Evolutionary conservation across 2,329 filamentous ascomycete genomes (phyloP).

Genomic region (Aspergillus puulaauensis): DNA sequence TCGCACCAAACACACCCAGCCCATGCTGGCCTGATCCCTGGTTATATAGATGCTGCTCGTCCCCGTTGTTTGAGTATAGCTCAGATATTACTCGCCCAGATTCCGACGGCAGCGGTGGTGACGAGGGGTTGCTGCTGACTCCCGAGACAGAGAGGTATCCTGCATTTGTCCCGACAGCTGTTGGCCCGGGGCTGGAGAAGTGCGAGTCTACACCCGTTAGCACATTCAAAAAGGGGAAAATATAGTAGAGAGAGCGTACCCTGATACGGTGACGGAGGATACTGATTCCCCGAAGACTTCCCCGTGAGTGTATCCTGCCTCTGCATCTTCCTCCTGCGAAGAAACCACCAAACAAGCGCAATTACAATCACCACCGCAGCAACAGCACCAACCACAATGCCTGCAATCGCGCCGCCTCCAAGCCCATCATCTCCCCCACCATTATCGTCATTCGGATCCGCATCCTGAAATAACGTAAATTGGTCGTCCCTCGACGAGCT

Average conservation of each 20-base stretch:
- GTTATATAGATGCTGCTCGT: not conserved
- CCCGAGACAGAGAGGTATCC: not conserved
- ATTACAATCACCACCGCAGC: not conserved
- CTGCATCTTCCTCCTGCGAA: not conserved
- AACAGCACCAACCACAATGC: not conserved
- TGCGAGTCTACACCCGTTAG: not conserved
- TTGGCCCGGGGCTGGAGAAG: not conserved
- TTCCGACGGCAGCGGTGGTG: not conserved
- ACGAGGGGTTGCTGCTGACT: not conserved
- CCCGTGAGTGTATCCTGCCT: not conserved
- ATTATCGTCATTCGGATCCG: not conserved
- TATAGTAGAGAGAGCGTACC: not conserved
- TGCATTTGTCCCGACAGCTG: not conserved
- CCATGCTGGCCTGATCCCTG: not conserved
- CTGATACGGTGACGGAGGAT: not conserved
- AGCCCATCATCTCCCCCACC: not conserved
- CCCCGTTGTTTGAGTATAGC: not conserved
- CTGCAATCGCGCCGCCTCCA: not conserved
- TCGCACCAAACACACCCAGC: not conserved
- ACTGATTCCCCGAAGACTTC: not conserved
- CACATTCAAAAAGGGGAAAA: accelerated
- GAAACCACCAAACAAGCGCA: not conserved
- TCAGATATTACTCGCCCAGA: not conserved
- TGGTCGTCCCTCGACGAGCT: not conserved
- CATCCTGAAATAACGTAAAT: constrained; percentile 5